These are phyloP conservation scores for Dacryopinax primogenitus DNA, from an alignment of 768 basidiomycete species.

Conservation along the genomic window DNA sequence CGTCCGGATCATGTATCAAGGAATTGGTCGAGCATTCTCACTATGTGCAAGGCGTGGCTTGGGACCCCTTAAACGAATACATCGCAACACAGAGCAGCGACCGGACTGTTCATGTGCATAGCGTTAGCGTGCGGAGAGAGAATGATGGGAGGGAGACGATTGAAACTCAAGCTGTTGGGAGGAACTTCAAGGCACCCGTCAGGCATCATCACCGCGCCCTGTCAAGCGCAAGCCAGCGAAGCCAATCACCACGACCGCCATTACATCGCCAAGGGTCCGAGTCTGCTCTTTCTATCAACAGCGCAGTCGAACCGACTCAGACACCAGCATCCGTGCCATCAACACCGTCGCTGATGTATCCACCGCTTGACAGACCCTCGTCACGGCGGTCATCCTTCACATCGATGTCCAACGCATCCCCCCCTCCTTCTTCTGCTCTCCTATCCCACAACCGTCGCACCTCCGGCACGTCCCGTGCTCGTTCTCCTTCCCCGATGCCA, in stretches of 20 bases:
- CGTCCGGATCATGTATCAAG: constrained; percentile 66
- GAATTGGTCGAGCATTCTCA: constrained; percentile 91
- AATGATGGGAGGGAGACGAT: constrained; percentile 55
- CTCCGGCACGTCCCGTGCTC: constrained; percentile 29
- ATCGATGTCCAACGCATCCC: background rate
- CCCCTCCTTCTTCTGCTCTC: background rate
- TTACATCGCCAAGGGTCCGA: constrained; percentile 62
- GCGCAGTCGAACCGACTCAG: background rate
- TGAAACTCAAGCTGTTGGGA: constrained; percentile 82
- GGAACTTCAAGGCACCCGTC: constrained; percentile 64
- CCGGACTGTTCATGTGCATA: constrained; percentile 88
- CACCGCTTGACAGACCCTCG: constrained; percentile 29
- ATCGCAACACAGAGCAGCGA: constrained; percentile 97
- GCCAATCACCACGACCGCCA: constrained; percentile 29
- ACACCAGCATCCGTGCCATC: constrained; percentile 19
- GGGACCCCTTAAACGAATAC: constrained; percentile 96
- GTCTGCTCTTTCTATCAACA: constrained; percentile 33
- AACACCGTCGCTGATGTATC: constrained; percentile 37
- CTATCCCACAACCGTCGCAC: constrained; percentile 11
- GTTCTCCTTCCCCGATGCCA: constrained; percentile 81
- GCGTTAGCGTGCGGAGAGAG: constrained; percentile 38
- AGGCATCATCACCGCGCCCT: constrained; percentile 34
- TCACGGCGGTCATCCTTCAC: constrained; percentile 9
- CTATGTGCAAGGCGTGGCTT: constrained; percentile 96
- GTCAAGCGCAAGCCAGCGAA: constrained; percentile 27